These are phyloP conservation scores for Capsicum pubescens DNA, from an alignment of 257 asterid species.

Conservation along the genomic window DNA sequence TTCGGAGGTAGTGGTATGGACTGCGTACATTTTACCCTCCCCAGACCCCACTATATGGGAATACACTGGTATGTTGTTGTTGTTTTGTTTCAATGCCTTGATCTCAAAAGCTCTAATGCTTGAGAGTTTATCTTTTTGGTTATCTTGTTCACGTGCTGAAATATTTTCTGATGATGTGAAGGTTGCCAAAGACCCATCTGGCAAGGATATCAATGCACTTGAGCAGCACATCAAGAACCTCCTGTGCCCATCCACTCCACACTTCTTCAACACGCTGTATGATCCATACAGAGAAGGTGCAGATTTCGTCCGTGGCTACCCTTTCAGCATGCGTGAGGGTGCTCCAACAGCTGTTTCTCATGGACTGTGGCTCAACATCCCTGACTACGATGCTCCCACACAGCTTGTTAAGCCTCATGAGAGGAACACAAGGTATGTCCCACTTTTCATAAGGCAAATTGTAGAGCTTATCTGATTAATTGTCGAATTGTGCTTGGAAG, in stretches of 20 bases:
- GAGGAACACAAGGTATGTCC: conserved; percentile 63
- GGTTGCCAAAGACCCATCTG: conserved; percentile 85
- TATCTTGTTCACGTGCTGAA: not conserved
- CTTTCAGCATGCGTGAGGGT: conserved; percentile 88
- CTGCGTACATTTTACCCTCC: too few species aligned
- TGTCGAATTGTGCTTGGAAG: not conserved
- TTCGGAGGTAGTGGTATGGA: too few species aligned
- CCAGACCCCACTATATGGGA: too few species aligned
- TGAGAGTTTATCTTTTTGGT: not conserved
- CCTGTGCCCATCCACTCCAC: conserved; percentile 69
- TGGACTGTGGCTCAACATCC: conserved; percentile 83
- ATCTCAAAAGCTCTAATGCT: not conserved
- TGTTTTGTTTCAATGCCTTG: not conserved
- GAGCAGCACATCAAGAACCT: conserved; percentile 83
- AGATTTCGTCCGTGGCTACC: conserved; percentile 85
- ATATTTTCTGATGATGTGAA: conserved; percentile 29
- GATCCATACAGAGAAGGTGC: conserved; percentile 85
- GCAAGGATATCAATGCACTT: conserved; percentile 73
- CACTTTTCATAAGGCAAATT: not conserved
- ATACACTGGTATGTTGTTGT: too few species aligned
- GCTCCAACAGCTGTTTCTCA: conserved; percentile 73
- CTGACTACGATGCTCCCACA: conserved; percentile 87
- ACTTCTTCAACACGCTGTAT: conserved; percentile 79
- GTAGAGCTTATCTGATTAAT: not conserved
- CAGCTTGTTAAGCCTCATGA: conserved; percentile 89